Conservation (phyloP, 164 flowering plant species). For the Saururus chinensis region DNA sequence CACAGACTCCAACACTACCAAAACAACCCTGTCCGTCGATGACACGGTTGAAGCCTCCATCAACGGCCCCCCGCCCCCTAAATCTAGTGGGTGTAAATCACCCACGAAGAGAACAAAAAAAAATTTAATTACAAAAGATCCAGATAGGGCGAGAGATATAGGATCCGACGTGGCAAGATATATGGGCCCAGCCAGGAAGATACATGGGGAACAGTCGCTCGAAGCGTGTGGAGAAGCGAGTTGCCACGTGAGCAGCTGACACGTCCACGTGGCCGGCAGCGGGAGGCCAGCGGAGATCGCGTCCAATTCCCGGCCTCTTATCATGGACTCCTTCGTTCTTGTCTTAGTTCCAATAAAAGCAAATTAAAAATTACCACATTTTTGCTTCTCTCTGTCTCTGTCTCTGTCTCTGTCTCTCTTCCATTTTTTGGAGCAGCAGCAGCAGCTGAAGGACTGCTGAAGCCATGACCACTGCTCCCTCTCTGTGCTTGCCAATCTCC, state of each 20-base stretch:
- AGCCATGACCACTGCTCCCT: constrained; percentile 32
- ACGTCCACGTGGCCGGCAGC: constrained; percentile 45
- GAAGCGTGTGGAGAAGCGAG: constrained; percentile 38
- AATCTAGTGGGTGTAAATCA: too few relatives aligned
- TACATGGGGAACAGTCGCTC: background rate
- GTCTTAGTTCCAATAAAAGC: too few relatives aligned
- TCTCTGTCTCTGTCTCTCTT: background rate
- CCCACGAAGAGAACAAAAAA: too few relatives aligned
- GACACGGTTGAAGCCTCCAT: too few relatives aligned
- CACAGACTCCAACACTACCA: too few relatives aligned
- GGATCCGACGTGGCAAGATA: constrained; percentile 21
- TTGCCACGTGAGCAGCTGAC: constrained; percentile 30
- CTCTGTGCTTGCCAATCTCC: constrained; percentile 12
- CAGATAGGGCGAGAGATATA: constrained; percentile 5
- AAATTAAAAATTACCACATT: too few relatives aligned
- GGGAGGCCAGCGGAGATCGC: constrained; percentile 60
- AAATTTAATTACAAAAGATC: background rate
- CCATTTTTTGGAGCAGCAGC: background rate
- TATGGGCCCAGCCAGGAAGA: background rate
- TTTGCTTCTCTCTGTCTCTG: too few relatives aligned
- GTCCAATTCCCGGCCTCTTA: constrained; percentile 50
- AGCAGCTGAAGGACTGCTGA: background rate
- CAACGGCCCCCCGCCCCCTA: too few relatives aligned
- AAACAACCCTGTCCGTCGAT: too few relatives aligned
- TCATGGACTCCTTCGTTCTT: constrained; percentile 18